Evolutionary conservation across 2,329 filamentous ascomycete genomes (phyloP).

Genomic region (Ceratocystis papillata): DNA sequence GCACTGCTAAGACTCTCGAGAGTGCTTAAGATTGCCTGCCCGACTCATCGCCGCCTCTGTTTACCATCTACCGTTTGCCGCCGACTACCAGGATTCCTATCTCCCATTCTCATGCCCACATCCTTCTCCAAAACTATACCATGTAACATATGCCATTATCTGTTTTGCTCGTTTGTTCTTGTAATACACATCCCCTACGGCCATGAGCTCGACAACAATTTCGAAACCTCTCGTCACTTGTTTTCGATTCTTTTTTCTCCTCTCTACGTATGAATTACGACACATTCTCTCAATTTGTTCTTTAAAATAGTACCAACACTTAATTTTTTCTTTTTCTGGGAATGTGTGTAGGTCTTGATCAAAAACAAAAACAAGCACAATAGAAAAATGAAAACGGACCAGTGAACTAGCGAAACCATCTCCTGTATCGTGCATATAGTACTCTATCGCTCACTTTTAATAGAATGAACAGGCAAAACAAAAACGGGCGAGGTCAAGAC

Average conservation of each 20-base stretch:
- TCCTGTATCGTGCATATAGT: neutral
- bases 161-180: neutral
- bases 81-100: neutral
- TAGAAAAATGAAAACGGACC: no score
- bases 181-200: conserved; percentile 4
- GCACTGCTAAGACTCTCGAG: conserved; percentile 43
- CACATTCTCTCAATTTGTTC: neutral
- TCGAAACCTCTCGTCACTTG: neutral
- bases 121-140: neutral
- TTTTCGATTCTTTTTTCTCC: neutral
- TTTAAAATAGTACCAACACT: neutral
- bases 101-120: neutral
- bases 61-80: neutral
- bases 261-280: neutral
- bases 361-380: conserved; percentile 2
- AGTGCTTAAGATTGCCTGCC: conserved; percentile 3
- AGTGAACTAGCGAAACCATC: no score
- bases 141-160: conserved; percentile 2
- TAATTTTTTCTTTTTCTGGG: neutral
- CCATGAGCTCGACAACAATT: neutral
- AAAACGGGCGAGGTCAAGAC: neutral
- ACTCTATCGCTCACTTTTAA: neutral
- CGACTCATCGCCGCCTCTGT: neutral
- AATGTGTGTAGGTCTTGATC: neutral
- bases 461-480: neutral